Evolutionary conservation across 306 rosid species (phyloP).

Genomic region (Vigna trinervia): DNA sequence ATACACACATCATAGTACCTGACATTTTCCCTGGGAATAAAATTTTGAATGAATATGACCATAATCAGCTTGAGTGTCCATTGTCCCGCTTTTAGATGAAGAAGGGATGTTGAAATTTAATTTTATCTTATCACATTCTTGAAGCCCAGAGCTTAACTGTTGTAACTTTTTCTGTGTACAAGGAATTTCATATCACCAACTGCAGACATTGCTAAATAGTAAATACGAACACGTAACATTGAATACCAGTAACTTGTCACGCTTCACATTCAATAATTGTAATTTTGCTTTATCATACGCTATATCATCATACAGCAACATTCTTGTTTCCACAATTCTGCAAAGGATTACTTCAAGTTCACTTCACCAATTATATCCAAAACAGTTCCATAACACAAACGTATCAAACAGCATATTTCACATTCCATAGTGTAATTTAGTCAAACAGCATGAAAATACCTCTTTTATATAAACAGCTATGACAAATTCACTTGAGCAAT

Average conservation of each 20-base stretch:
- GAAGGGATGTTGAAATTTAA: slow-evolving; percentile 39
- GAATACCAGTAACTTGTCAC: slow-evolving; percentile 66
- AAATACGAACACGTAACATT: slow-evolving; percentile 40
- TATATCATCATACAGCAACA: slow-evolving; percentile 56
- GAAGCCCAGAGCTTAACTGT: slow-evolving; percentile 65
- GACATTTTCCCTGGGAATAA: slow-evolving; percentile 55
- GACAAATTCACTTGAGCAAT: slow-evolving; percentile 13
- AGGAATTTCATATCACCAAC: slow-evolving; percentile 44
- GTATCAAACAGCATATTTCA: not conserved
- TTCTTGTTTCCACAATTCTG: slow-evolving; percentile 70
- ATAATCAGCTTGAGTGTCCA: slow-evolving; percentile 49
- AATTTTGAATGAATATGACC: slow-evolving; percentile 45
- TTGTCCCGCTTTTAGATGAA: slow-evolving; percentile 48
- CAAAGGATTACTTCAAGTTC: slow-evolving; percentile 47
- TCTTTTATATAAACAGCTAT: slow-evolving; percentile 47
- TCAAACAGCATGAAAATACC: slow-evolving; percentile 56
- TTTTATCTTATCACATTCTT: slow-evolving; percentile 70
- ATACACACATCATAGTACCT: slow-evolving; percentile 52
- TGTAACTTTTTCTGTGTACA: slow-evolving; percentile 65
- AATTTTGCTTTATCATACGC: slow-evolving; percentile 73
- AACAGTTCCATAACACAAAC: slow-evolving; percentile 37
- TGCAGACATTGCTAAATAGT: slow-evolving; percentile 31
- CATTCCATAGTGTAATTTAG: not conserved
- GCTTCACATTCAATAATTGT: slow-evolving; percentile 70
- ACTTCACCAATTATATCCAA: slow-evolving; percentile 35